Evolutionary conservation across 441 rosid genomes (phyloP), one percentile per base, ranked within the genome.

Genomic region (Gossypium armourianum): DNA sequence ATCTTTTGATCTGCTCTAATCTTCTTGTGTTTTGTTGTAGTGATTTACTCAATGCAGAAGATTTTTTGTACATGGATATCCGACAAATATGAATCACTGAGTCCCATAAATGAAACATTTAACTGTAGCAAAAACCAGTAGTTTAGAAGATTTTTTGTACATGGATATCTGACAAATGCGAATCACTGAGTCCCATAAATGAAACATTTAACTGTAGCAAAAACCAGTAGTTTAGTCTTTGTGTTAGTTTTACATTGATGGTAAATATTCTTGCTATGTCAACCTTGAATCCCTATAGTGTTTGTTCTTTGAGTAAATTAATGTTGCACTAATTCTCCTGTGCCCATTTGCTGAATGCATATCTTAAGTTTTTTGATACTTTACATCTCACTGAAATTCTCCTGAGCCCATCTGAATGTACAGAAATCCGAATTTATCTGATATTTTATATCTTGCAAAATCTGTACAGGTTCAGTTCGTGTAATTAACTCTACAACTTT

Each of bases 401-500:
- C 20, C 69, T 49, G 29, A 21, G 65, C 65, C 4, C 4, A n/a
- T 45, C 40, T 16, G 47, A 4, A 23, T 12, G 16, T 69, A 36
- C n/a, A 6, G 12, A 17, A 23, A 28, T 61, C 29, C 5, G 26
- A 66, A 54, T 16, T 66, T 2, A 12, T 80, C 76, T 77, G 26
- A 74, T 50, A 40, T 57, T 12, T 56, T 36, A n/a, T 16, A 24
- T 61, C 54, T 47, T 17, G 19, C 63, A 40, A 15, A 78, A 16
- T 74, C 20, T 74, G 6, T 79, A 75, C 97, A 93, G 98, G 93
- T 79, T 83, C 85, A 29, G 74, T 91, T 69, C 81, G 56, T 71
- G 81, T 50, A 64, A 79, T 88, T 76, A 87, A 84, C 62, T 88
- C 97, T 66, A 81, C 88, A 59, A 85, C 85, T 9, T 71, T 93